A percentile compares a stretch with the other conserved stretches of the same genome.
Conservation (phyloP, 176 grass and related monocot species). For the Zizania latifolia region DNA sequence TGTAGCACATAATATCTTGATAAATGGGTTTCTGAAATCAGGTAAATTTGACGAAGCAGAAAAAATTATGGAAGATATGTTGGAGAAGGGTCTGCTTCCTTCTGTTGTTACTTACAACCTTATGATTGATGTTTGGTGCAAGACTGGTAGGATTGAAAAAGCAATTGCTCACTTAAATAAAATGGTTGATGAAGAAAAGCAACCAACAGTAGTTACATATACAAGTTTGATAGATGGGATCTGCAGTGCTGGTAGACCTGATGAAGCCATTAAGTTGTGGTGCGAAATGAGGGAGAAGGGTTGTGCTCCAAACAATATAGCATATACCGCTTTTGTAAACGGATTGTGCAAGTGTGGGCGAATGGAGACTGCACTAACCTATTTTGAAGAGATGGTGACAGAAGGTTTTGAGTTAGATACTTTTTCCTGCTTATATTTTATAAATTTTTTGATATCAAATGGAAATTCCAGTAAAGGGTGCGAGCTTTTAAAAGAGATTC, state of each 20-base stretch:
- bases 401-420: conserved; percentile 61
- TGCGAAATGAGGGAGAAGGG: conserved; percentile 61
- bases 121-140: conserved; percentile 92
- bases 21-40: conserved; percentile 73
- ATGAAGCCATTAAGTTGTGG: conserved; percentile 58
- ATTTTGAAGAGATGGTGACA: conserved; percentile 61
- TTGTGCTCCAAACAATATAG: conserved; percentile 58
- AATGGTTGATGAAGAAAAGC: conserved; percentile 64
- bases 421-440: conserved; percentile 62
- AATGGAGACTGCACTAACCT: conserved; percentile 45
- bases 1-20: conserved; percentile 89
- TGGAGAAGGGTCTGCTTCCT: conserved; percentile 61
- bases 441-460: conserved; percentile 65
- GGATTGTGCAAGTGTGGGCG: conserved; percentile 77
- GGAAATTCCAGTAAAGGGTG: conserved; percentile 47
- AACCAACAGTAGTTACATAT: conserved; percentile 71
- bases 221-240: conserved; percentile 86
- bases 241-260: conserved; percentile 43
- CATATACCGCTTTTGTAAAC: conserved; percentile 72
- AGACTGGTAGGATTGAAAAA: conserved; percentile 56
- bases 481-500: conserved; percentile 63
- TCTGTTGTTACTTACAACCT: conserved; percentile 87
- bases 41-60: conserved; percentile 63
- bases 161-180: conserved; percentile 53
- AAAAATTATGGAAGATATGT: conserved; percentile 72